Evolutionary conservation across 495 filamentous ascomycete species (phyloP), one percentile per base, ranked within the genome.

Genomic region (Hypoxylon crocopeplum): DNA sequence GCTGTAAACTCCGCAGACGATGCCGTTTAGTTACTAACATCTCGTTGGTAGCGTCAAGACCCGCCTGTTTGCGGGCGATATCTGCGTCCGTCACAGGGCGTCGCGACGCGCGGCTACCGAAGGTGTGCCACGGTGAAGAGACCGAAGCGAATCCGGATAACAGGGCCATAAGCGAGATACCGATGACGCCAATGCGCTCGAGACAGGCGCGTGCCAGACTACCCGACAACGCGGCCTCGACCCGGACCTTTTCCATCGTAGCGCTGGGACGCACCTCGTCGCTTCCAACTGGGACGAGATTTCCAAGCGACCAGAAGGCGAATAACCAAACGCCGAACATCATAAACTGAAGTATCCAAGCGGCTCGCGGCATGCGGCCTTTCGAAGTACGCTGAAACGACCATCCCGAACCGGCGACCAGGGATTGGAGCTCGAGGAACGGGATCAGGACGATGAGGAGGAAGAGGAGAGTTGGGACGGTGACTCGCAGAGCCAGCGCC

Each of bases 61-160:
- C 90, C 5, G 85, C 83, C 59, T 88, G 83, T 68, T 90, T 91
- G 13, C 90, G 82, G 15, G 83, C 71, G 42, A 94, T 75, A 65
- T 91, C 87, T 7, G 82, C 72, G 46, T 93, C 90, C 0, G 84
- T 88, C 8, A 91, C 80, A 11, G 78, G 81, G 41, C 82, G 76
- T 27, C 66, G 58, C 10, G 68, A 58, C 44, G 77, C 68, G 42
- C 82, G 82, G 17, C 81, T 82, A 11, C 83, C 82, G 70, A 93
- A 91, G 22, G 81, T 89, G 67, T 92, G 87, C 90, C 90, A 93
- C 20, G 90, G 84, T 7, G 86, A 86, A 38, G 86, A 89, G 30
- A 94, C 86, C 17, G 88, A 88, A 17, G 90, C 90, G 65, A 93
- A 94, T 8, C 90, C 90, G 15, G 90, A 88, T 25, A 94, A 75